Percentiles rank a stretch among this genome's conserved stretches.
phyloP scores from a whole-genome alignment of 768 basidiomycete genomes.

The Pulveroboletus sp. region DNA sequence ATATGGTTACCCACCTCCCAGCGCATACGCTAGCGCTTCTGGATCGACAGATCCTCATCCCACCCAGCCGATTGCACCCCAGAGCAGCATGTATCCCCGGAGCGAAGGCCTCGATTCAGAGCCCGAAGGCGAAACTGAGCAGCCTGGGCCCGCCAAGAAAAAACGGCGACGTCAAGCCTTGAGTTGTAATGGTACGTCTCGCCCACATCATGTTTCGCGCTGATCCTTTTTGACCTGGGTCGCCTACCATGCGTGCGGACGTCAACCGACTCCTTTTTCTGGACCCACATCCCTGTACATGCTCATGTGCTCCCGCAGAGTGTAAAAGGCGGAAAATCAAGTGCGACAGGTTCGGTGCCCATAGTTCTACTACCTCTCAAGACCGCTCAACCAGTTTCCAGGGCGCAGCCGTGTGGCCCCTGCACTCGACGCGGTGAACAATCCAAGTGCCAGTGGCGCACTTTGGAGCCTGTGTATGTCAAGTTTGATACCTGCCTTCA shows the following conservation, averaged over 20 bases:
- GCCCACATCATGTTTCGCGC: conserved; percentile 15
- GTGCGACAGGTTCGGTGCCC: conserved; percentile 64
- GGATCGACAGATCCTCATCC: conserved; percentile 27
- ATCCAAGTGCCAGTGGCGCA: conserved; percentile 77
- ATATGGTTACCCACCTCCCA: conserved; percentile 24
- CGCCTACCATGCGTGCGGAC: not conserved
- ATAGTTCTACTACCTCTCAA: conserved; percentile 4
- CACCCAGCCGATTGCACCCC: conserved; percentile 18
- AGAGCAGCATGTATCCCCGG: conserved; percentile 24
- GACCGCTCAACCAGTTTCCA: conserved; percentile 30
- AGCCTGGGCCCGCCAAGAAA: conserved; percentile 68
- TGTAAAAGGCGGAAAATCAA: conserved; percentile 86
- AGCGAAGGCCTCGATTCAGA: conserved; percentile 50
- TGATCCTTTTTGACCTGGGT: conserved; percentile 15
- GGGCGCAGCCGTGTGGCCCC: conserved; percentile 76
- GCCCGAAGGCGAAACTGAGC: conserved; percentile 46
- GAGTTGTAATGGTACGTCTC: conserved; percentile 72
- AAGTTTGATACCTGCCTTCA: not conserved
- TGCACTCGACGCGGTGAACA: conserved; percentile 78
- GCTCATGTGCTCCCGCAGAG: conserved; percentile 40
- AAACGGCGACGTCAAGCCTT: conserved; percentile 77
- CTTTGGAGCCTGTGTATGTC: conserved; percentile 74
- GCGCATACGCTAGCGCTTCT: conserved; percentile 20
- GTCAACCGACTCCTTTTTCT: conserved; percentile 1
- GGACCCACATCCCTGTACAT: not conserved